These are phyloP conservation scores for Ophiostoma himal-ulmi DNA, from an alignment of 2,329 filamentous ascomycete genomes.

Conservation along the genomic window DNA sequence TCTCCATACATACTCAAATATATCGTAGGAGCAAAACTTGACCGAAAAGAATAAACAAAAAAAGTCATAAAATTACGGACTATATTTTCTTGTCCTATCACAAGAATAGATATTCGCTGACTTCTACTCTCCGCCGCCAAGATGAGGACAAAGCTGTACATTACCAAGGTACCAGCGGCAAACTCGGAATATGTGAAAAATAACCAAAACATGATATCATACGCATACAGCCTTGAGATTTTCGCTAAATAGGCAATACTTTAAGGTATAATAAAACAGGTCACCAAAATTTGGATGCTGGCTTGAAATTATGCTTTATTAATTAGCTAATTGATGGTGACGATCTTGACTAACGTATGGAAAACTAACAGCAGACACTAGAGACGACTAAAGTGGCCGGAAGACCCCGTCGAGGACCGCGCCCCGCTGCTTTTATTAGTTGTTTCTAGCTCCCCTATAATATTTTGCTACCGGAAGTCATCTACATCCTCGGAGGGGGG, in stretches of 20 bases:
- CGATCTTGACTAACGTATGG: not conserved
- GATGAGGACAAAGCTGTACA: not conserved
- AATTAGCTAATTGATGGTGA: not conserved
- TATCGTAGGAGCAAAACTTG: not conserved
- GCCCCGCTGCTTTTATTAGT: not conserved
- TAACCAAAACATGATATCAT: not conserved
- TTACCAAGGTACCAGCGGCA: not conserved
- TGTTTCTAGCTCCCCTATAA: not conserved
- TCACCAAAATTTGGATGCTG: not conserved
- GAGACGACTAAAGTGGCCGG: not conserved
- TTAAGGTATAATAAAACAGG: not conserved
- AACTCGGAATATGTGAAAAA: not conserved
- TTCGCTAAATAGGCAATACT: not conserved
- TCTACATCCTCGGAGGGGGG: constrained; percentile 9
- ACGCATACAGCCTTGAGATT: not conserved
- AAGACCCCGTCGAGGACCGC: not conserved
- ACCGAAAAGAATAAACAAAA: not conserved
- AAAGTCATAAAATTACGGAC: not conserved
- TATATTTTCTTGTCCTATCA: no score
- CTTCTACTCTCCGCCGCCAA: not conserved
- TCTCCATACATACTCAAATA: not conserved
- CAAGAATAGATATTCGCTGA: no score
- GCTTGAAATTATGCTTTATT: not conserved
- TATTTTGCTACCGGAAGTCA: not conserved
- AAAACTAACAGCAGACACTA: not conserved